phyloP scores from a whole-genome alignment of 2,329 filamentous ascomycete species.

The Exophiala bonariae region DNA sequence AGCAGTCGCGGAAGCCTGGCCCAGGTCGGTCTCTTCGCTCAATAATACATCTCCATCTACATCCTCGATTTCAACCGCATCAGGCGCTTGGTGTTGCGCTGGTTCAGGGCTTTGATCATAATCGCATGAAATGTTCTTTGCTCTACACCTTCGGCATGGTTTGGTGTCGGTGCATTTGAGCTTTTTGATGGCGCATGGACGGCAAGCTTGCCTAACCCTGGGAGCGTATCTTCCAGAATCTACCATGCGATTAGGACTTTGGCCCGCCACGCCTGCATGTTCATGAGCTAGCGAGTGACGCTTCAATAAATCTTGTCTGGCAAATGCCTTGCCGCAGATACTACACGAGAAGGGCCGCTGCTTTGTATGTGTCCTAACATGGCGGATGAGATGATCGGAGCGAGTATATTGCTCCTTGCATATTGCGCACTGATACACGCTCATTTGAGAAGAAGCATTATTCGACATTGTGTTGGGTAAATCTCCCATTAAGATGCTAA shows the following conservation, averaged over 20 bases:
- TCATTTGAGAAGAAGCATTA: neutral
- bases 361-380: constrained; percentile 49
- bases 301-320: constrained; percentile 48
- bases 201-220: constrained; percentile 52
- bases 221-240: neutral
- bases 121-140: constrained; percentile 49
- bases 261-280: constrained; percentile 38
- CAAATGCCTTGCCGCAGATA: constrained; percentile 35
- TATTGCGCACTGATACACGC: constrained; percentile 46
- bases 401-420: constrained; percentile 54
- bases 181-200: constrained; percentile 52
- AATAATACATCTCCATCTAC: neutral
- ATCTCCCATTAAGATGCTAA: neutral
- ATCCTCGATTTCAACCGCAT: neutral
- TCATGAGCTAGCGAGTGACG: constrained; percentile 45
- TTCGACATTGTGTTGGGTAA: neutral
- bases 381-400: constrained; percentile 54
- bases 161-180: constrained; percentile 57
- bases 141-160: constrained; percentile 53
- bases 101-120: constrained; percentile 24
- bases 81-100: constrained; percentile 10
- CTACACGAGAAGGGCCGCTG: constrained; percentile 37
- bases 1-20: too few species aligned
- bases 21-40: neutral
- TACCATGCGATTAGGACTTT: constrained; percentile 13